These are phyloP conservation scores for Monilinia fructicola DNA, from an alignment of 2,329 filamentous ascomycete genomes.

Conservation along the genomic window DNA sequence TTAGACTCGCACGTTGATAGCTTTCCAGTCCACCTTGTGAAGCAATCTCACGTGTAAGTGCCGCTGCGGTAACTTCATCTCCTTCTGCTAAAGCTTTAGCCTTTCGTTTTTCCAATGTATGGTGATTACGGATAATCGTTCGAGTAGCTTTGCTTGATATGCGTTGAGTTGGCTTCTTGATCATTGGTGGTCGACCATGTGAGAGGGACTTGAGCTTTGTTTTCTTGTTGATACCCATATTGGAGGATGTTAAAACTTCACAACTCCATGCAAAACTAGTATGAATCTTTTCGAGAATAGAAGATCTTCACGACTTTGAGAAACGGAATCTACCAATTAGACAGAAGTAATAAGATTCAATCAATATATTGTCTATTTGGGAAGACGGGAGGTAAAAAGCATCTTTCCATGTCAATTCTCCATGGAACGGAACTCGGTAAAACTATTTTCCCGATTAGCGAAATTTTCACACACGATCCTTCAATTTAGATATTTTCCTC, in stretches of 20 bases:
- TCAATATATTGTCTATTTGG: not conserved
- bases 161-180: slow-evolving; percentile 49
- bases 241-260: slow-evolving; percentile 12
- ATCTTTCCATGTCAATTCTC: not conserved
- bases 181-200: slow-evolving; percentile 55
- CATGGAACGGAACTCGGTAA: not conserved
- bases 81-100: slow-evolving; percentile 56
- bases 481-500: slow-evolving; percentile 10
- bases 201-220: slow-evolving; percentile 49
- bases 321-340: not conserved
- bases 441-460: slow-evolving; percentile 9
- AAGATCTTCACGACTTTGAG: slow-evolving; percentile 9
- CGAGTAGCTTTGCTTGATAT: slow-evolving; percentile 66
- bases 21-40: slow-evolving; percentile 59
- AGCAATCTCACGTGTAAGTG: slow-evolving; percentile 54
- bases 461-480: slow-evolving; percentile 21
- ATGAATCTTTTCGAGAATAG: not conserved
- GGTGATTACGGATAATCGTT: slow-evolving; percentile 63
- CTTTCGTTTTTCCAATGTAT: slow-evolving; percentile 63
- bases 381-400: not conserved
- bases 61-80: slow-evolving; percentile 49
- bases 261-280: not conserved
- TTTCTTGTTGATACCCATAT: slow-evolving; percentile 49
- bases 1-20: slow-evolving; percentile 68
- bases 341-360: not conserved